phyloP scores from a whole-genome alignment of 2,329 filamentous ascomycete genomes.

The Colletotrichum euphorbiae region DNA sequence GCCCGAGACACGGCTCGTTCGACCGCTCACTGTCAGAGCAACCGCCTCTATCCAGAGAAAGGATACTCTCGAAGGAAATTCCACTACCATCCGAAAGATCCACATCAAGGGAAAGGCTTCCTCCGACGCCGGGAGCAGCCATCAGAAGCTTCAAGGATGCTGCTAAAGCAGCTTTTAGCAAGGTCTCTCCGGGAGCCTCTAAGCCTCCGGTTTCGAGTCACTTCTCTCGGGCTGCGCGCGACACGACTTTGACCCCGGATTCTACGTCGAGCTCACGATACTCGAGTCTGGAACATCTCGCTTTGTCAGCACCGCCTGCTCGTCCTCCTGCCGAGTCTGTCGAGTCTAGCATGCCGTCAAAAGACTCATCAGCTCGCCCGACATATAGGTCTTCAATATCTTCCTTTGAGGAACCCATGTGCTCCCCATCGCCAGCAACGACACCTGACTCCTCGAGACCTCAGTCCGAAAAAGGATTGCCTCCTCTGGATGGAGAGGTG shows the following conservation, averaged over 20 bases:
- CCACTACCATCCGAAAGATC: slow-evolving; percentile 9
- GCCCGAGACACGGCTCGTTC: slow-evolving; percentile 17
- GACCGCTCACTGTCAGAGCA: slow-evolving; percentile 23
- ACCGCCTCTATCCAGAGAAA: slow-evolving; percentile 1
- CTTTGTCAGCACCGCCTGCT: neutral
- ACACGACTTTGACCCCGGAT: slow-evolving; percentile 24
- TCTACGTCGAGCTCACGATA: slow-evolving; percentile 36
- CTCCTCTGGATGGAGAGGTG: slow-evolving; percentile 37
- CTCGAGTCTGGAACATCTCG: slow-evolving; percentile 18
- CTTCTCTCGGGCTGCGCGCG: slow-evolving; percentile 24
- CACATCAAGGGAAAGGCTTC: slow-evolving; percentile 12
- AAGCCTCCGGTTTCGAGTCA: slow-evolving; percentile 36
- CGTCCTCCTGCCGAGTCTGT: slow-evolving; percentile 20
- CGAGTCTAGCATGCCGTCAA: slow-evolving; percentile 18
- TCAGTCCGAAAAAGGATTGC: slow-evolving; percentile 52
- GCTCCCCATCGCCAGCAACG: slow-evolving; percentile 49
- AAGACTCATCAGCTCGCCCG: slow-evolving; percentile 34
- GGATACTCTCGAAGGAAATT: slow-evolving; percentile 8
- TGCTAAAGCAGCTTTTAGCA: slow-evolving; percentile 49
- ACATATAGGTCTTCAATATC: slow-evolving; percentile 43
- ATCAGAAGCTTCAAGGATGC: slow-evolving; percentile 49
- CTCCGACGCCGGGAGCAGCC: slow-evolving; percentile 11
- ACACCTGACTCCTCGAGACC: slow-evolving; percentile 56
- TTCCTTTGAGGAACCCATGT: slow-evolving; percentile 51
- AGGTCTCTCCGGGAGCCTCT: slow-evolving; percentile 36